Conservation (phyloP, 495 filamentous ascomycete genomes). For the Cudoniella acicularis region DNA sequence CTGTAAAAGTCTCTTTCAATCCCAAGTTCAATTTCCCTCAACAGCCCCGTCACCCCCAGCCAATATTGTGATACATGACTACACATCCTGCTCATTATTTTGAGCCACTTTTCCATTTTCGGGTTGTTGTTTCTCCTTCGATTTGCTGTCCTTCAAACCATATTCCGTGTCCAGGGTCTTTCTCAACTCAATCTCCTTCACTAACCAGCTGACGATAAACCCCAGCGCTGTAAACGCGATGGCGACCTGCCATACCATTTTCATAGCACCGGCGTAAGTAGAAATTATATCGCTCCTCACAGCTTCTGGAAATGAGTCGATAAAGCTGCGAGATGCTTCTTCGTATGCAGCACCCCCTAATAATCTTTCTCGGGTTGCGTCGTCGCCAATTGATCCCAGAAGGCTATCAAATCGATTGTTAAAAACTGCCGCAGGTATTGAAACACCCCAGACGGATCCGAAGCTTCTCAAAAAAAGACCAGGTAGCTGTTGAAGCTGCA, state of each 20-base stretch:
- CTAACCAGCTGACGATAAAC: conserved; percentile 21
- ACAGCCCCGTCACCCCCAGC: too few relatives aligned
- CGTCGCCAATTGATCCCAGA: conserved; percentile 22
- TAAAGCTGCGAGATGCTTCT: neutral
- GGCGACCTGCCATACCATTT: conserved; percentile 23
- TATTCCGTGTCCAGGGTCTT: neutral
- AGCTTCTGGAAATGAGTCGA: neutral
- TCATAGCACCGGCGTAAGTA: conserved; percentile 21
- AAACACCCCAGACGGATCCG: conserved; percentile 45
- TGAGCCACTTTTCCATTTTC: too few relatives aligned
- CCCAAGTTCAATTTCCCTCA: too few relatives aligned
- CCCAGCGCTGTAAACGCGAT: conserved; percentile 22
- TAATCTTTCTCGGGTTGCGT: neutral
- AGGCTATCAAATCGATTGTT: conserved; percentile 33
- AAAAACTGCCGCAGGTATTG: conserved; percentile 47
- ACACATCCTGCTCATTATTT: too few relatives aligned
- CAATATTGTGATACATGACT: too few relatives aligned
- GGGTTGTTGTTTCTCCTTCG: too few relatives aligned
- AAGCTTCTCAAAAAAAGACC: conserved; percentile 44
- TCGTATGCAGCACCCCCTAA: neutral
- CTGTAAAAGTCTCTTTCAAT: too few relatives aligned
- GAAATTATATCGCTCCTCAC: conserved; percentile 11
- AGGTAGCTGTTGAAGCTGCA: conserved; percentile 39
- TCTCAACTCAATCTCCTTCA: conserved; percentile 16
- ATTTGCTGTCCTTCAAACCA: neutral